A percentile compares a stretch with the other conserved stretches of the same genome.
phyloP scores from a whole-genome alignment of 495 filamentous ascomycete genomes.

The Penicillium turbatum region DNA sequence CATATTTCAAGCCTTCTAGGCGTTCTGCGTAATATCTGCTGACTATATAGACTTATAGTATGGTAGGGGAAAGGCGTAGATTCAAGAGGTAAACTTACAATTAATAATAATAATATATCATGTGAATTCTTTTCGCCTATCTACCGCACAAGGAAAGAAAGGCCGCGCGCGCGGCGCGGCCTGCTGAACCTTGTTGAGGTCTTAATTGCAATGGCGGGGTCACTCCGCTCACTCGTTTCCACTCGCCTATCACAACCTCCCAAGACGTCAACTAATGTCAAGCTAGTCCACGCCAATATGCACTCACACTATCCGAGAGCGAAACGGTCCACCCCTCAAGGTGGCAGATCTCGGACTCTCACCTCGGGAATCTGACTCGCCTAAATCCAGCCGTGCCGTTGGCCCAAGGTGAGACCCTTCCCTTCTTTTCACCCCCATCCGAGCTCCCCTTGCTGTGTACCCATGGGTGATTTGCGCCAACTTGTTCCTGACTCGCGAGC shows the following conservation, averaged over 20 bases:
- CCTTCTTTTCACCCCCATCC: conserved; percentile 12
- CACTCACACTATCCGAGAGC: background rate
- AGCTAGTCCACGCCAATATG: background rate
- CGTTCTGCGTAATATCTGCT: no score
- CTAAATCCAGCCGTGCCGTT: conserved; percentile 33
- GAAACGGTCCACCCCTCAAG: conserved; percentile 12
- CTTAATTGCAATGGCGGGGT: background rate
- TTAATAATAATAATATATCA: no score
- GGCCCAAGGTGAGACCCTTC: conserved; percentile 24
- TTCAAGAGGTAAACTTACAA: no score
- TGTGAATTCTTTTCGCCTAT: no score
- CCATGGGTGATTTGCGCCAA: conserved; percentile 21
- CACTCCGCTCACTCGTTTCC: background rate
- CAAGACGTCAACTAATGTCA: background rate
- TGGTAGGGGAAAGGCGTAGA: no score
- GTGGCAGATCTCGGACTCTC: conserved; percentile 28
- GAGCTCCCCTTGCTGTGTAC: conserved; percentile 17
- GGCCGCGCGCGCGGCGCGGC: no score
- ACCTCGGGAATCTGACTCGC: conserved; percentile 30
- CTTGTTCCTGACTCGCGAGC: conserved; percentile 22
- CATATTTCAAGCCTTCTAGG: no score
- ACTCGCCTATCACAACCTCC: background rate
- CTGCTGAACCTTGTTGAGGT: no score
- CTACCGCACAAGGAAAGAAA: no score
- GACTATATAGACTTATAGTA: no score